Evolutionary conservation across 805 yeast species (phyloP).

Genomic region (Barnettozyma wickerhamii): DNA sequence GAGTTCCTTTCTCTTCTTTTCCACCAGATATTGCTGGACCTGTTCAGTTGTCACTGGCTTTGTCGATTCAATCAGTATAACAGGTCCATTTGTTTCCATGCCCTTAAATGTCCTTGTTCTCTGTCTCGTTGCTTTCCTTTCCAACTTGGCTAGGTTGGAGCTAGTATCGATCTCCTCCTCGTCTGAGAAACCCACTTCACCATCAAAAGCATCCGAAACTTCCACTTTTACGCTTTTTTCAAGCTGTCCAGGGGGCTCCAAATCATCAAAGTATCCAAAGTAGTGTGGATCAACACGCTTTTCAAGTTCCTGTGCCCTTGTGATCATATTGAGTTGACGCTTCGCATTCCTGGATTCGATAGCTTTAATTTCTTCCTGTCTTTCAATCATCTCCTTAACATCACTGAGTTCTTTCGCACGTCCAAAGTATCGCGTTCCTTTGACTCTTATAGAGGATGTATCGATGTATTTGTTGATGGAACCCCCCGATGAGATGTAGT

Average conservation of each 20-base stretch:
- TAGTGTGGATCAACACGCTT: conserved; percentile 32
- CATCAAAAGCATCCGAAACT: conserved; percentile 13
- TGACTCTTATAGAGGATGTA: conserved; percentile 17
- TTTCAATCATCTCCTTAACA: conserved; percentile 45
- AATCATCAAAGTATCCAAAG: conserved; percentile 39
- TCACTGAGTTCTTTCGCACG: conserved; percentile 79
- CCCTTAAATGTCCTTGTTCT: conserved; percentile 7
- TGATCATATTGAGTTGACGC: conserved; percentile 15
- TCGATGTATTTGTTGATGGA: conserved; percentile 11
- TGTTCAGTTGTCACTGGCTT: conserved; percentile 9
- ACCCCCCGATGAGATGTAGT: conserved; percentile 37
- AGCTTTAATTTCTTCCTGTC: conserved; percentile 25
- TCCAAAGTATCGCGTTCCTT: conserved; percentile 60
- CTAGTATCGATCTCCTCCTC: conserved; percentile 1
- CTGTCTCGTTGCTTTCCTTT: conserved; percentile 25
- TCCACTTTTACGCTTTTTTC: conserved; percentile 9
- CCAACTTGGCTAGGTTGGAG: conserved; percentile 23
- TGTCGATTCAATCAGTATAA: background rate
- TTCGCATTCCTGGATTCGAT: conserved; percentile 14
- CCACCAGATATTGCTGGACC: conserved; percentile 16
- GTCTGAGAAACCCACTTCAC: conserved; percentile 5
- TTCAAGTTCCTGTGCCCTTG: conserved; percentile 22
- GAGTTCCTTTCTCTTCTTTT: conserved; percentile 15
- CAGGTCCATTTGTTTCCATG: background rate
- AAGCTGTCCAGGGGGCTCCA: conserved; percentile 1